These are phyloP conservation scores for Penicillium fuscoglaucum DNA, from an alignment of 2,329 filamentous ascomycete genomes.

Conservation along the genomic window DNA sequence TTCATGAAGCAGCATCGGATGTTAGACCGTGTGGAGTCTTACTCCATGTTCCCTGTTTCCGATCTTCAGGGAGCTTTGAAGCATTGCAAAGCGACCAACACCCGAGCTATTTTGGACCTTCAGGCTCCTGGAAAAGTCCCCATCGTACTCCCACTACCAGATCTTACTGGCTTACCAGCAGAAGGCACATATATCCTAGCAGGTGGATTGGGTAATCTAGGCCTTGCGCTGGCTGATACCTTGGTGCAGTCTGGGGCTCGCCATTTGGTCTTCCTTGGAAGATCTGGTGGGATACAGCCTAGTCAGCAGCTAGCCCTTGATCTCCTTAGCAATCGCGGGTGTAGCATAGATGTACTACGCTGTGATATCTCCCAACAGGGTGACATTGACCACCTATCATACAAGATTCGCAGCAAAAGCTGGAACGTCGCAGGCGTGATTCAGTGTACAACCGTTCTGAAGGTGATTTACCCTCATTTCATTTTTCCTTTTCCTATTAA, in stretches of 20 bases:
- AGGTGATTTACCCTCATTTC: constrained; percentile 2
- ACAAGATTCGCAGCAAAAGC: constrained; percentile 12
- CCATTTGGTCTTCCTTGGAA: constrained; percentile 25
- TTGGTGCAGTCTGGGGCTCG: constrained; percentile 21
- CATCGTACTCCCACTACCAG: constrained; percentile 15
- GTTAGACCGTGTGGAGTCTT: constrained; percentile 14
- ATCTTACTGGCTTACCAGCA: constrained; percentile 8
- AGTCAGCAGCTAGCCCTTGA: constrained; percentile 17
- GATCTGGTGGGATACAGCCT: constrained; percentile 17
- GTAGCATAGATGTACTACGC: constrained; percentile 14
- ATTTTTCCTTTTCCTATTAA: not conserved
- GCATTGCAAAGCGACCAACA: constrained; percentile 10
- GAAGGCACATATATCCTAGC: constrained; percentile 23
- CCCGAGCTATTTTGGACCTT: constrained; percentile 16
- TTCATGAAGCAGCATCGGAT: constrained; percentile 20
- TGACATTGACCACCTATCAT: constrained; percentile 16
- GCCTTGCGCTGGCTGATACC: constrained; percentile 22
- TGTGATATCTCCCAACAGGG: constrained; percentile 20
- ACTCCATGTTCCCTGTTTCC: constrained; percentile 12
- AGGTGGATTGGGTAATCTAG: constrained; percentile 26
- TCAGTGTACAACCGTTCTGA: constrained; percentile 24
- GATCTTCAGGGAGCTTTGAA: constrained; percentile 14
- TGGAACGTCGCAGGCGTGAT: constrained; percentile 21
- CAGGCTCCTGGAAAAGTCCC: constrained; percentile 16
- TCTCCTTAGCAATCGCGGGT: constrained; percentile 15